phyloP scores from a whole-genome alignment of 805 yeast species.

The Candida koratica region DNA sequence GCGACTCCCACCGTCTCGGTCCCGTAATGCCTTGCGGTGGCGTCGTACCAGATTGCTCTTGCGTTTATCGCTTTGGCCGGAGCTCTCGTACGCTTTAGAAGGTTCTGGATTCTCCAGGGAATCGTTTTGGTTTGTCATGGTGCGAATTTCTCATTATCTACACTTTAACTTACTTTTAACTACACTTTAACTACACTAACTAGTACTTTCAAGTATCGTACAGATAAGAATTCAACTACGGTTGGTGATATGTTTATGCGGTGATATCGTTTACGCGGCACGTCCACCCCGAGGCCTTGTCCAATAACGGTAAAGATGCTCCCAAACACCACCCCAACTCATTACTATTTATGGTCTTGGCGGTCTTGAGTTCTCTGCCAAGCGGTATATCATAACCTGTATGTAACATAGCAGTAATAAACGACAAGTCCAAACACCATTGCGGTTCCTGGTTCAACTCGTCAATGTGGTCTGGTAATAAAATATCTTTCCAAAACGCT shows the following conservation, averaged over 20 bases:
- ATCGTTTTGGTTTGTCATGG: background rate
- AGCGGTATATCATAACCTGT: constrained; percentile 97
- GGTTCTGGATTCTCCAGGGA: constrained; percentile 2
- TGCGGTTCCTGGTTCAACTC: constrained; percentile 76
- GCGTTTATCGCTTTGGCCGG: constrained; percentile 1
- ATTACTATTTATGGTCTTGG: constrained; percentile 79
- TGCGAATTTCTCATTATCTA: no score
- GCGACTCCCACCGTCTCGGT: constrained; percentile 9
- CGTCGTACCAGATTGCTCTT: constrained; percentile 3
- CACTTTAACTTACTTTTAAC: background rate
- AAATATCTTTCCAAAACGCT: constrained; percentile 67
- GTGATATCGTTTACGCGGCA: constrained; percentile 44
- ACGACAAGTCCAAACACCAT: constrained; percentile 91
- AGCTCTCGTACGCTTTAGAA: background rate
- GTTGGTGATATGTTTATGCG: no score
- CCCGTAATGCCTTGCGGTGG: constrained; percentile 15
- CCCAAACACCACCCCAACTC: constrained; percentile 99
- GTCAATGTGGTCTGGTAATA: constrained; percentile 60
- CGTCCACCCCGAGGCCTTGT: constrained; percentile 62
- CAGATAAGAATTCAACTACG: no score
- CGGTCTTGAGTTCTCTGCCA: constrained; percentile 85
- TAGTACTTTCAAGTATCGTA: no score
- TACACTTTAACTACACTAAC: no score
- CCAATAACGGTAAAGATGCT: constrained; percentile 88
- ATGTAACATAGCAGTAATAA: constrained; percentile 84